phyloP scores from a whole-genome alignment of 306 rosid species.

The Abrus pulchellus region DNA sequence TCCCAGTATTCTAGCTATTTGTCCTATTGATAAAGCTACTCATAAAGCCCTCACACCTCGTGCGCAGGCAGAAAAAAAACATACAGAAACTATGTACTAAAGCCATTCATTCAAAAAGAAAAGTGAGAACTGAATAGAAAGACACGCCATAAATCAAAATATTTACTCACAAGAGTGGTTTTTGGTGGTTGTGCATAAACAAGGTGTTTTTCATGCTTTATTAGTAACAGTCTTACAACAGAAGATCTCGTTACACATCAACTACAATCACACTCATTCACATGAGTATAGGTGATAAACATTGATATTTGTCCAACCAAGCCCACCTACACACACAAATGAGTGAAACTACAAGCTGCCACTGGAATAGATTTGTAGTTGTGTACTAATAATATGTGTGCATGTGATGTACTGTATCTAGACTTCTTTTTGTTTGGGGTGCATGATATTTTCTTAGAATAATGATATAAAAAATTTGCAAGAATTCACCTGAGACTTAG shows the following conservation, averaged over 20 bases:
- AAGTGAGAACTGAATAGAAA: constrained; percentile 11
- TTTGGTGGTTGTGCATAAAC: constrained; percentile 28
- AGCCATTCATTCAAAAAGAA: constrained; percentile 16
- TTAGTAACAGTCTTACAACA: neutral
- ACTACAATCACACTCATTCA: constrained; percentile 33
- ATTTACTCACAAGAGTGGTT: constrained; percentile 7
- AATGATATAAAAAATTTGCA: constrained; percentile 23
- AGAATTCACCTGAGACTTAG: neutral
- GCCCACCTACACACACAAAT: neutral
- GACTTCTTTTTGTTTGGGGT: neutral
- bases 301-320: neutral
- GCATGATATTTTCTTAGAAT: neutral
- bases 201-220: constrained; percentile 27
- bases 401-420: neutral
- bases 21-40: constrained; percentile 48
- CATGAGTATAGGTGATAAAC: constrained; percentile 14
- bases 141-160: neutral
- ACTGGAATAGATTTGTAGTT: neutral
- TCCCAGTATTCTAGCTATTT: constrained; percentile 40
- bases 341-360: constrained; percentile 30
- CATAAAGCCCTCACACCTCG: constrained; percentile 31
- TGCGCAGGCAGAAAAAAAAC: constrained; percentile 45
- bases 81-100: constrained; percentile 27
- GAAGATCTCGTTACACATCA: neutral
- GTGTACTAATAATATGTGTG: neutral